These are phyloP conservation scores for Ophiorrhiza pumila DNA, from an alignment of 257 asterid species.

Conservation along the genomic window DNA sequence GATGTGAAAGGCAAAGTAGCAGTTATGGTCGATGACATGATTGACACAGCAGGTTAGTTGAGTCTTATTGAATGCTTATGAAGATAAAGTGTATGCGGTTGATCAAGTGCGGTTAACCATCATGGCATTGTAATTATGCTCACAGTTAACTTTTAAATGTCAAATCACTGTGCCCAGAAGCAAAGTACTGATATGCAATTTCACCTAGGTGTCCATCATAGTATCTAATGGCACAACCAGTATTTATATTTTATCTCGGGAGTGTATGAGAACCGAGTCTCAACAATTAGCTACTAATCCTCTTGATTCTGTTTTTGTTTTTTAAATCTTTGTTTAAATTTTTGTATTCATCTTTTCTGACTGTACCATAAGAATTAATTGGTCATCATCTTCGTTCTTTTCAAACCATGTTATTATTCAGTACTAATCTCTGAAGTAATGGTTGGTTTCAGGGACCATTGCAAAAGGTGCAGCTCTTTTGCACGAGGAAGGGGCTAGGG, in stretches of 20 bases:
- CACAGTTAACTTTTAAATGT: neutral
- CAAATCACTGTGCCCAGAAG: neutral
- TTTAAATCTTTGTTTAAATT: neutral
- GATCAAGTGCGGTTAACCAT: neutral
- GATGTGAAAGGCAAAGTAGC: conserved; percentile 95
- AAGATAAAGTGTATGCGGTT: neutral
- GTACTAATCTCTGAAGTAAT: conserved; percentile 19
- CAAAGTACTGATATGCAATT: neutral
- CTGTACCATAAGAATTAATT: neutral
- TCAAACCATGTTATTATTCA: neutral
- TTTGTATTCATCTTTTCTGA: neutral
- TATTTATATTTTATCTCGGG: neutral
- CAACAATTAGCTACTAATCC: neutral
- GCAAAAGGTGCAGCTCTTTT: conserved; percentile 90
- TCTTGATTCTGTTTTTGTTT: neutral
- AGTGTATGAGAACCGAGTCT: neutral
- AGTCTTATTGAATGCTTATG: neutral
- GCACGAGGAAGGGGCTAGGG: conserved; percentile 91
- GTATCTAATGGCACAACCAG: neutral
- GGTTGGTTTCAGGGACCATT: conserved; percentile 70
- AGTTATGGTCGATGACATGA: conserved; percentile 96
- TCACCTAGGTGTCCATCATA: neutral
- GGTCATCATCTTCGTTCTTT: neutral
- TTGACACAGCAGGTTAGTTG: conserved; percentile 84
- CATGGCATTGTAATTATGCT: neutral